phyloP scores from a whole-genome alignment of 352 stramenopile species.

The Phytophthora sp. region DNA sequence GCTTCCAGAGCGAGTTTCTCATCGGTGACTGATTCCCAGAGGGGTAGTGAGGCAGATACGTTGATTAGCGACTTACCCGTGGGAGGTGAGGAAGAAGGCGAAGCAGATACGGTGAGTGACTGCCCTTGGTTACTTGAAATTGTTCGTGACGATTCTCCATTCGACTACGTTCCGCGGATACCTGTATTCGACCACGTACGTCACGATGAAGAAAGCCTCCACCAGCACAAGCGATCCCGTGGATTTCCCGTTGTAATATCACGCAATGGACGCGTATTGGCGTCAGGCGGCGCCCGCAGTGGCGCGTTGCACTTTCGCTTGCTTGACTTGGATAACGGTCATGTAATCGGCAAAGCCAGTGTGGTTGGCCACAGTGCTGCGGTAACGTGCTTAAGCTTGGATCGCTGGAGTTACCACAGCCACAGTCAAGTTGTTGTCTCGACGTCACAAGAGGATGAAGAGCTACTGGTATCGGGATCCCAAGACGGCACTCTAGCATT shows the following conservation, averaged over 20 bases:
- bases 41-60: slow-evolving; percentile 23
- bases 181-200: slow-evolving; percentile 68
- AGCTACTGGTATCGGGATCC: slow-evolving; percentile 76
- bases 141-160: slow-evolving; percentile 71
- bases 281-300: slow-evolving; percentile 74
- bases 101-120: slow-evolving; percentile 16
- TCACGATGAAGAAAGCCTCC: slow-evolving; percentile 18
- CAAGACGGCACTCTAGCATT: slow-evolving; percentile 71
- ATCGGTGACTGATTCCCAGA: slow-evolving; percentile 8
- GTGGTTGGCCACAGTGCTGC: slow-evolving; percentile 73
- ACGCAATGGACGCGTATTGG: slow-evolving; percentile 71
- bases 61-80: slow-evolving; percentile 6
- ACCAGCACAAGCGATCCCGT: slow-evolving; percentile 1
- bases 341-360: slow-evolving; percentile 83
- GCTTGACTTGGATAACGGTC: slow-evolving; percentile 81
- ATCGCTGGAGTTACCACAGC: slow-evolving; percentile 59
- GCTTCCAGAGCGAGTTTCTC: slow-evolving; percentile 15
- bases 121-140: slow-evolving; percentile 80
- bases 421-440: slow-evolving; percentile 31
- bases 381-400: slow-evolving; percentile 77
- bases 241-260: slow-evolving; percentile 72
- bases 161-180: slow-evolving; percentile 82
- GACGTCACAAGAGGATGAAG: slow-evolving; percentile 66
- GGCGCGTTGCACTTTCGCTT: slow-evolving; percentile 80
- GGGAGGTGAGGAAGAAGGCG: slow-evolving; percentile 10